A percentile compares a stretch with the other conserved stretches of the same genome.
Evolutionary conservation across 176 grass and related monocot genomes (phyloP).

Genomic region (Oryza nivara): DNA sequence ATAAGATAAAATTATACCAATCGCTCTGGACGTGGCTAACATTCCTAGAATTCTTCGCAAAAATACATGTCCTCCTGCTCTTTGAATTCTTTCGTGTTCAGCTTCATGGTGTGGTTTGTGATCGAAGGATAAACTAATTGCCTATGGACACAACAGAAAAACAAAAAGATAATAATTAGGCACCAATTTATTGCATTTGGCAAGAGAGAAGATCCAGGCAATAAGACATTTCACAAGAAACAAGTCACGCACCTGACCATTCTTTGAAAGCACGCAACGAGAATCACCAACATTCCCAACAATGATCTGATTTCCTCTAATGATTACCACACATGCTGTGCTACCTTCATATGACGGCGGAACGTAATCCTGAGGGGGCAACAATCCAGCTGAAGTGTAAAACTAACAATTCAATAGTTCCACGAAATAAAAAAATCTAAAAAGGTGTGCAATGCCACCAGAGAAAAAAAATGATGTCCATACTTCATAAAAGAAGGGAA

Average conservation of each 20-base stretch:
- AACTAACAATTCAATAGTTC: not conserved
- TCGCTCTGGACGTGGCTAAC: not conserved
- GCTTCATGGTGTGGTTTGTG: not conserved
- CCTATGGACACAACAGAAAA: slow-evolving; percentile 32
- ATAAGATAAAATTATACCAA: slow-evolving; percentile 30
- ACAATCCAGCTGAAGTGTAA: slow-evolving; percentile 1
- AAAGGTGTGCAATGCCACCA: not conserved
- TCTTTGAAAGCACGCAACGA: slow-evolving; percentile 29
- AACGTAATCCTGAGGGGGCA: not conserved
- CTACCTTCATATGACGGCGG: not conserved
- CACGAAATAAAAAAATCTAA: not conserved
- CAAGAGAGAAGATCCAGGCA: not conserved
- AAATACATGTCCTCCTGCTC: not conserved
- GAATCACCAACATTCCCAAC: slow-evolving; percentile 42
- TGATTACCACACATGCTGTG: slow-evolving; percentile 21
- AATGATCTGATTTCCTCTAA: slow-evolving; percentile 32
- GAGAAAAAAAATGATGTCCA: not conserved
- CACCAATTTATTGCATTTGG: not conserved
- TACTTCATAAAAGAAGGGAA: not conserved
- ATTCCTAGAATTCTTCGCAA: not conserved
- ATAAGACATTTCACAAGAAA: slow-evolving; percentile 26
- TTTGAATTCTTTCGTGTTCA: not conserved
- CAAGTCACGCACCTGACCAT: slow-evolving; percentile 19
- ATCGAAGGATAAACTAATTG: slow-evolving; percentile 19
- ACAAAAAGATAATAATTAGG: not conserved